Evolutionary conservation across 768 basidiomycete genomes (phyloP).

Genomic region (Podaxis sp.): DNA sequence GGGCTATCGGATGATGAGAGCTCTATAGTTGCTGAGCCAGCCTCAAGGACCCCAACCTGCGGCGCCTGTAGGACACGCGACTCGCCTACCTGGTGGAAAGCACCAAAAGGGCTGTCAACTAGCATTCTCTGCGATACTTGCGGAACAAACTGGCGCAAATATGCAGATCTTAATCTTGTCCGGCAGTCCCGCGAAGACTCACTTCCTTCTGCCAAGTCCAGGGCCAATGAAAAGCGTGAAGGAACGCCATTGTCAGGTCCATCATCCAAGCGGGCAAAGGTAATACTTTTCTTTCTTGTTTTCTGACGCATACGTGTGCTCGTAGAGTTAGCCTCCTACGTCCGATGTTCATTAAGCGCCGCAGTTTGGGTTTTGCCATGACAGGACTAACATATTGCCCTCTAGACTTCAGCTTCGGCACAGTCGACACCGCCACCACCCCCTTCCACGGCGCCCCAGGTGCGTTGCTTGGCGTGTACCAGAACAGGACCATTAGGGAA

Average conservation of each 20-base stretch:
- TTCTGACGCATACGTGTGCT: neutral
- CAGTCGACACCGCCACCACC: constrained; percentile 69
- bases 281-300: constrained; percentile 23
- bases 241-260: constrained; percentile 53
- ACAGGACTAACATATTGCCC: neutral
- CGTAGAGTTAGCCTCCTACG: neutral
- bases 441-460: constrained; percentile 51
- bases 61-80: constrained; percentile 85
- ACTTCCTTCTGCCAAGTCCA: constrained; percentile 50
- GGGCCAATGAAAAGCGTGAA: constrained; percentile 58
- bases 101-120: constrained; percentile 80
- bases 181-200: constrained; percentile 71
- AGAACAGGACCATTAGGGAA: constrained; percentile 74
- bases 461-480: constrained; percentile 75
- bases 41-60: constrained; percentile 58
- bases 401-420: constrained; percentile 47
- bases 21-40: constrained; percentile 61
- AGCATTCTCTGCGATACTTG: constrained; percentile 83
- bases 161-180: constrained; percentile 78
- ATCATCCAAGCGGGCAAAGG: constrained; percentile 45
- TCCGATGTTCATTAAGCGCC: constrained; percentile 2
- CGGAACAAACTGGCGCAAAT: constrained; percentile 89
- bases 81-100: constrained; percentile 86
- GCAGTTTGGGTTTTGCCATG: neutral
- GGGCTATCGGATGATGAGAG: constrained; percentile 72